A percentile compares a stretch with the other conserved stretches of the same genome.
Evolutionary conservation across 352 stramenopile genomes (phyloP).

Genomic region (Halophytophthora polymorphica): DNA sequence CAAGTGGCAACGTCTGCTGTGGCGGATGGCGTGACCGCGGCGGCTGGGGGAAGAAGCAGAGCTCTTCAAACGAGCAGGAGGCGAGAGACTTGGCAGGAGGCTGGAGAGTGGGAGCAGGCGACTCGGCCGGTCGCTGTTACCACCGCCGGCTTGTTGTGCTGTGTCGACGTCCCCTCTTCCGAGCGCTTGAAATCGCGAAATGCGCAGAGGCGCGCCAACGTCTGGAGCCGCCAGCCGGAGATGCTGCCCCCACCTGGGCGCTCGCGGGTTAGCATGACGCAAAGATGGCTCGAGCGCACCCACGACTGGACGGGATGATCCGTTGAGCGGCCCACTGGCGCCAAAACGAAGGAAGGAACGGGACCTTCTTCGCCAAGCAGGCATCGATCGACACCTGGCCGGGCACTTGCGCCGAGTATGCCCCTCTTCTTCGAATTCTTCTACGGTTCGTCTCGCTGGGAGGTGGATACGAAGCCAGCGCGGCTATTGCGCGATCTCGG

Average conservation of each 20-base stretch:
- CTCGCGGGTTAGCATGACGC: constrained; percentile 10
- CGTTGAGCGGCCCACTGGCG: constrained; percentile 29
- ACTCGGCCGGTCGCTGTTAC: constrained; percentile 1
- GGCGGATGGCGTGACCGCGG: too few relatives aligned
- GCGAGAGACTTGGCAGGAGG: constrained; percentile 4
- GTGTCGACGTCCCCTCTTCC: not conserved
- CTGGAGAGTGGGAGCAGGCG: constrained; percentile 18
- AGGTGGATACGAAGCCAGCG: too few relatives aligned
- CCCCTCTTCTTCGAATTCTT: too few relatives aligned
- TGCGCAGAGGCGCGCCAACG: not conserved
- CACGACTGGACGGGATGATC: constrained; percentile 26
- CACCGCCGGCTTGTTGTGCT: not conserved
- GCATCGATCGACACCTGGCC: not conserved
- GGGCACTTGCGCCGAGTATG: too few relatives aligned
- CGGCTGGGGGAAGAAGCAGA: not conserved
- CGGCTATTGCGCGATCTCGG: too few relatives aligned
- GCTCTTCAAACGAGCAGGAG: not conserved
- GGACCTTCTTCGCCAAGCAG: constrained; percentile 7
- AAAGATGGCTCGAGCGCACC: constrained; percentile 14
- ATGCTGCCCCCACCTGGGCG: constrained; percentile 7
- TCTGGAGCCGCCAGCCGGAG: not conserved
- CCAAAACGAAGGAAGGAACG: not conserved
- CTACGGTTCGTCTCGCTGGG: too few relatives aligned
- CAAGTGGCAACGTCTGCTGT: not conserved
- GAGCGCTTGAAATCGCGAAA: constrained; percentile 1